Base-by-base conservation (phyloP, 805 yeast species). In the Lipomyces sp. region DNA sequence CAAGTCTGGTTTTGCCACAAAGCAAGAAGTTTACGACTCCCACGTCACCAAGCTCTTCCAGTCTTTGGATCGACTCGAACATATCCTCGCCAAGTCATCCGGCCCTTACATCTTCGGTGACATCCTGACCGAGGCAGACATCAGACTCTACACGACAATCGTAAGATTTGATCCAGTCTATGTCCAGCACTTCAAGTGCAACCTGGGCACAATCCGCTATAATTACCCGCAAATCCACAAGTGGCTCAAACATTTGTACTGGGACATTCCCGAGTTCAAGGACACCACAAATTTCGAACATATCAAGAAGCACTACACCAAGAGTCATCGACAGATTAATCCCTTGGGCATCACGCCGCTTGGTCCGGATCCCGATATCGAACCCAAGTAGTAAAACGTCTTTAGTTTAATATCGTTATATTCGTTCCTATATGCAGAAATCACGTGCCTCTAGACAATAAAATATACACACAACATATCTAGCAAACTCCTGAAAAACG, bases 111-210 rank as follows among this genome's bases (percentile, higher is more conserved):
- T 92, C 60, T 74, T 86, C 8, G 94, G 93, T 4, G 82, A 86
- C 64, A 80, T 78, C 57, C 79, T 94, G 63, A 93, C 98, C 1
- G 97, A 94, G 79, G 96, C 96, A 5, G 99, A 94, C 77, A 82
- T 94, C 65, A 84, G 98, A 71, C 84, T 94, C 59, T 94, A 80
- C 80, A 87, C 97, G 32, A 94, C 98, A 1, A 87, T 94, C 66
- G 82, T 92, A 55, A 86, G 99, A 73, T 94, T 94, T 74, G 98
- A 94, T 77, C 90, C 96, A 0, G 96, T 92, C 30, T 94, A 94
- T 75, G 94, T 89, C 62, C 97, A 93, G 78, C 98, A 94, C 78
- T 95, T 94, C 85, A 95, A 94, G 80, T 90, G 97, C 78, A 94
- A 94, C 78, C 77, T 92, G 68, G 87, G 87, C 58, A 89, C 87